These are phyloP conservation scores for Venturia nashicola DNA, from an alignment of 2,329 filamentous ascomycete species.

Conservation along the genomic window DNA sequence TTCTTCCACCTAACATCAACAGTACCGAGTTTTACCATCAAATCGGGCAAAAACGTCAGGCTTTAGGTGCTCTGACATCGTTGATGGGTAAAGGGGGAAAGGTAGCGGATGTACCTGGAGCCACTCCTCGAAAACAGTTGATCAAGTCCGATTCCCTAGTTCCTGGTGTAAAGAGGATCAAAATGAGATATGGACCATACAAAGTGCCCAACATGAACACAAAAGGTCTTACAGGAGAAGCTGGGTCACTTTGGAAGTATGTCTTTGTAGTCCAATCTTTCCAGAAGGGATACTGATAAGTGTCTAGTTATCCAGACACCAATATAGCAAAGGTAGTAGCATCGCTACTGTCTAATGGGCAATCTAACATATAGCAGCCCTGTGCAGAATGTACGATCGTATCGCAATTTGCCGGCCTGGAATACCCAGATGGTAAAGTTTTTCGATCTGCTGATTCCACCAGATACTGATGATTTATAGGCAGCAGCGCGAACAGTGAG, in stretches of 20 bases:
- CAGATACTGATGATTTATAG: background rate
- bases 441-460: too few relatives aligned
- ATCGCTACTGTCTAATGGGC: too few relatives aligned
- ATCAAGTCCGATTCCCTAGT: background rate
- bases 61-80: background rate
- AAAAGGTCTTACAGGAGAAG: background rate
- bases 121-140: background rate
- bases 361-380: background rate
- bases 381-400: conserved; percentile 6
- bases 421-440: background rate
- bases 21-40: background rate
- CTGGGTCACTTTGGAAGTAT: conserved; percentile 2
- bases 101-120: background rate
- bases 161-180: conserved; percentile 1
- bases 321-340: background rate
- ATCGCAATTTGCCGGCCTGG: background rate
- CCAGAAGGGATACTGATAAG: background rate
- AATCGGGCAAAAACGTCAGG: conserved; percentile 4
- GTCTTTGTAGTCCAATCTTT: background rate
- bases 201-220: conserved; percentile 7
- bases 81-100: conserved; percentile 3
- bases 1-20: background rate
- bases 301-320: conserved; percentile 1
- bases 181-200: conserved; percentile 9
- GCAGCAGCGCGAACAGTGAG: background rate